Evolutionary conservation across 495 filamentous ascomycete genomes (phyloP), one percentile per base, ranked within the genome.

Genomic region (Elasticomyces elasticus): DNA sequence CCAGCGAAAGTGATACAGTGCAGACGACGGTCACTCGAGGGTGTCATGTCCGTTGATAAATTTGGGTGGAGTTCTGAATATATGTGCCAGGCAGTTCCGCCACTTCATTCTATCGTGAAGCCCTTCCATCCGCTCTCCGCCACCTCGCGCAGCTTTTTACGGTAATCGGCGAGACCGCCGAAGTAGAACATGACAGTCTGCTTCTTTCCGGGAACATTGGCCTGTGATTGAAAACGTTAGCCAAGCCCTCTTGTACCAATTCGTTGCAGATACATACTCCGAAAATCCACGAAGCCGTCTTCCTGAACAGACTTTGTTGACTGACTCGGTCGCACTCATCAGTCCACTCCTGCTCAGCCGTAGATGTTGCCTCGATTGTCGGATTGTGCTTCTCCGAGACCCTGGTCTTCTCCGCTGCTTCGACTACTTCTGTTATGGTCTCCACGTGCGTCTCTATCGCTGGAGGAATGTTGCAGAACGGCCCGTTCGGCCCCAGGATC

Each of bases 391-490:
- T 40, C 13, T 40, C 13, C 4, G 13, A 40, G 35, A 13, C 41
- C 6, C n/a, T 26, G 5, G 26, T 30, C 35, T 51, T 44, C 41
- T 52, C 49, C 6, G 42, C 43, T 27, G 17, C 20, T 22, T 25
- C n/a, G 22, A 61, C 52, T 13, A 49, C 13, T 10, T 46, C 55
- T 5, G 58, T 25, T 35, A 61, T 61, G 35, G 49, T 53, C n/a
- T 61, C 58, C 20, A 61, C 55, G 6, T 61, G 58, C 22, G 42
- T 31, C 30, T 61, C 58, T 22, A 58, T 54, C 10, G 33, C 40
- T 1, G 58, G 58, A 5, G 58, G 58, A 1, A 42, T 19, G 49
- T 61, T 61, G 20, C 56, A 28, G 46, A 61, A 61, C 5, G 58
- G 27, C n/a, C 58, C 56, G 6, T 58, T 61, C 1, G 59, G 59